These are phyloP conservation scores for Davidsoniella virescens DNA, from an alignment of 2,329 filamentous ascomycete species.

Conservation along the genomic window DNA sequence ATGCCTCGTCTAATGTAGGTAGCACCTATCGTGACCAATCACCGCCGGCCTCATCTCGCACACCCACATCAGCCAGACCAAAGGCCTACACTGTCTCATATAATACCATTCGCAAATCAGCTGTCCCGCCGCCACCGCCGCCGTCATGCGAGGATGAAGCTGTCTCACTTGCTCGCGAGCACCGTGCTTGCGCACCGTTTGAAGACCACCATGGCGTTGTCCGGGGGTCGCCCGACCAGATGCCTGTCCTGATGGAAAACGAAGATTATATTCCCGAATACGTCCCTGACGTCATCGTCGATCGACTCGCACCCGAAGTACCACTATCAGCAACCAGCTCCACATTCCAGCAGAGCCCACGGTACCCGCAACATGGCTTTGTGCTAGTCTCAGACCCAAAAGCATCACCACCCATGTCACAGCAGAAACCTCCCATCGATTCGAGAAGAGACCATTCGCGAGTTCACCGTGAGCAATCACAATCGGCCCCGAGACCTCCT, in stretches of 20 bases:
- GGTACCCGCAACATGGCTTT: slow-evolving; percentile 4
- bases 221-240: slow-evolving; percentile 8
- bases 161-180: slow-evolving; percentile 8
- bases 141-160: slow-evolving; percentile 11
- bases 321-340: not conserved
- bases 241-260: slow-evolving; percentile 9
- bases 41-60: not conserved
- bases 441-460: slow-evolving; percentile 1
- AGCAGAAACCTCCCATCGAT: slow-evolving; percentile 2
- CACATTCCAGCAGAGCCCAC: not conserved
- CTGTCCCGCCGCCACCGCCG: slow-evolving; percentile 10
- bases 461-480: not conserved
- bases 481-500: not conserved
- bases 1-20: not conserved
- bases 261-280: slow-evolving; percentile 4
- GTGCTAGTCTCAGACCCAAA: slow-evolving; percentile 8
- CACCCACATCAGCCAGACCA: not conserved
- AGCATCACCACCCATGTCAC: slow-evolving; percentile 3
- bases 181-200: not conserved
- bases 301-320: not conserved
- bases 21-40: not conserved
- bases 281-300: slow-evolving; percentile 10
- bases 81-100: slow-evolving; percentile 12
- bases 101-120: slow-evolving; percentile 10
- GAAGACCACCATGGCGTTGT: slow-evolving; percentile 9